Evolutionary conservation across 441 rosid species (phyloP).

Genomic region (Euphorbia celastroides): DNA sequence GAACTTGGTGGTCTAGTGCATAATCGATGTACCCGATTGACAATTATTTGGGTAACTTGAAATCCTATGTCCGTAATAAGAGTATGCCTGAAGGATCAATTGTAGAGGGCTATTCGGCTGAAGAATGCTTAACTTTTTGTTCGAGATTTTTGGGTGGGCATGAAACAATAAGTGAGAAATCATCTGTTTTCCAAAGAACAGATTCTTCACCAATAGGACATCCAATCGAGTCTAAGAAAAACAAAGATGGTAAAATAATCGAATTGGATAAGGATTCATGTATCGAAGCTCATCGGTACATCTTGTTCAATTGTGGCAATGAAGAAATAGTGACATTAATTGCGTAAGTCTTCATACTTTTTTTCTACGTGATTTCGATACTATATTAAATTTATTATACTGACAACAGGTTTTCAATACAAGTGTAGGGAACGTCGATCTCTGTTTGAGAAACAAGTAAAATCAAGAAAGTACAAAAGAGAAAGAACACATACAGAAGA

Average conservation of each 20-base stretch:
- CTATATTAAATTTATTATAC: no score
- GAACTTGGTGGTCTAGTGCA: background rate
- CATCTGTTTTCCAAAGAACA: background rate
- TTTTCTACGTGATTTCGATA: no score
- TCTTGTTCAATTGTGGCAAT: background rate
- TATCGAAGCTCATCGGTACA: background rate
- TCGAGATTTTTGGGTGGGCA: background rate
- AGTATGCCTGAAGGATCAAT: no score
- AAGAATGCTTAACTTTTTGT: background rate
- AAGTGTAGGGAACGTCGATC: background rate
- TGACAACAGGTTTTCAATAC: no score
- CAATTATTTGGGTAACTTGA: no score
- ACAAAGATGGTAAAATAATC: background rate
- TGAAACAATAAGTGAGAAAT: background rate
- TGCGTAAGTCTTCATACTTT: background rate
- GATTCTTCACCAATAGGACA: background rate
- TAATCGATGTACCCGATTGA: background rate
- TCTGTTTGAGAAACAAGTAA: background rate
- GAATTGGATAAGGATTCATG: background rate
- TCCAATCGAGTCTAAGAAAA: background rate
- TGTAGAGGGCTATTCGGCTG: no score
- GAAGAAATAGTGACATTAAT: background rate
- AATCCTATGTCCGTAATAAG: no score
- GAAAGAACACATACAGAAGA: background rate
- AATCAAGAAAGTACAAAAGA: background rate